phyloP scores from a whole-genome alignment of 2,329 filamentous ascomycete genomes.

The Sporothrix globosa region DNA sequence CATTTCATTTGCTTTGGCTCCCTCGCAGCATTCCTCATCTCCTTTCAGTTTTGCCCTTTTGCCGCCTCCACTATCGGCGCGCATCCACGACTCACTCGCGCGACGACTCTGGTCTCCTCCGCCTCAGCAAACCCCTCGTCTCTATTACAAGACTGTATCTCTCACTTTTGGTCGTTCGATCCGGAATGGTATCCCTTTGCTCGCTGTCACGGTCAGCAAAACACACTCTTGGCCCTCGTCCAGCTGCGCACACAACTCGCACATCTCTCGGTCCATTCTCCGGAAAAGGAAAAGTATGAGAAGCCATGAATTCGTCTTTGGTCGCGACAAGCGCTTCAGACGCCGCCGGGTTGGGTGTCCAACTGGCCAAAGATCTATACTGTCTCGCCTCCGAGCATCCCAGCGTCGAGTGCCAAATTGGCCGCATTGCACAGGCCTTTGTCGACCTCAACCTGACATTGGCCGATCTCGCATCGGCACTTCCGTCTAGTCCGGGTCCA shows the following conservation, averaged over 20 bases:
- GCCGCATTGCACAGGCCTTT: slow-evolving; percentile 35
- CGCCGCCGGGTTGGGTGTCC: slow-evolving; percentile 34
- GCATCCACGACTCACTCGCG: neutral
- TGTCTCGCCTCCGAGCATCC: slow-evolving; percentile 32
- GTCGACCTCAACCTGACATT: slow-evolving; percentile 35
- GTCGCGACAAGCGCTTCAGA: slow-evolving; percentile 33
- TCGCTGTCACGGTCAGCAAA: neutral
- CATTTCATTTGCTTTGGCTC: slow-evolving; percentile 15
- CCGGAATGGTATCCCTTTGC: neutral
- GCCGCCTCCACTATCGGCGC: neutral
- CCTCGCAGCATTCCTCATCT: slow-evolving; percentile 8
- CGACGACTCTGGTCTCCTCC: neutral
- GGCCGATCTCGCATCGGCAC: slow-evolving; percentile 31
- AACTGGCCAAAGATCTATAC: slow-evolving; percentile 35
- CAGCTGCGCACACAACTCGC: neutral
- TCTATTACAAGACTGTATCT: neutral
- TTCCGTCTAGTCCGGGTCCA: neutral
- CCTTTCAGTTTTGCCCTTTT: slow-evolving; percentile 15
- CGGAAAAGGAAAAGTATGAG: slow-evolving; percentile 27
- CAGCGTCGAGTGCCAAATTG: slow-evolving; percentile 33
- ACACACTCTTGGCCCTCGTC: neutral
- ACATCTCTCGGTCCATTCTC: neutral
- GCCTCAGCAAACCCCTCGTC: neutral
- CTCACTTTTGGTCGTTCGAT: slow-evolving; percentile 2
- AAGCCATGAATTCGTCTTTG: slow-evolving; percentile 31